Percentiles rank a stretch among this genome's conserved stretches.
These are phyloP conservation scores for Cladophialophora immunda DNA, from an alignment of 2,329 filamentous ascomycete species.

Conservation along the genomic window DNA sequence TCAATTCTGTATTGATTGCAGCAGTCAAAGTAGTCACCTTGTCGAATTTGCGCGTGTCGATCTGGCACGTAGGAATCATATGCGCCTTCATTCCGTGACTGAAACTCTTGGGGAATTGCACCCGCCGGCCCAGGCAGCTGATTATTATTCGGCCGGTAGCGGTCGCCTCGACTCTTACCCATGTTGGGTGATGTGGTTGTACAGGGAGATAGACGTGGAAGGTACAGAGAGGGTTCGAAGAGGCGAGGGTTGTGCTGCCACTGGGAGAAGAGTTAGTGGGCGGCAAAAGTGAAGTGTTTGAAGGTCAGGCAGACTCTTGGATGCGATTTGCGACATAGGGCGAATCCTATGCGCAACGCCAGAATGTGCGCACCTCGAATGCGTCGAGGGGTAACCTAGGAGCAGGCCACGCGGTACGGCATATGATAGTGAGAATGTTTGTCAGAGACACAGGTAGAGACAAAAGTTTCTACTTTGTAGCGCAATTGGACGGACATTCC, in stretches of 20 bases:
- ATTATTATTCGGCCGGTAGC: constrained; percentile 9
- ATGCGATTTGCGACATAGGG: constrained; percentile 20
- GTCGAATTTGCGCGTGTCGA: constrained; percentile 16
- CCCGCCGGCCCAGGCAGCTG: background rate
- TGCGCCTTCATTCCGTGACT: background rate
- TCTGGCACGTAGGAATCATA: constrained; percentile 9
- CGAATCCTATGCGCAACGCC: constrained; percentile 14
- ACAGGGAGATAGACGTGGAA: background rate
- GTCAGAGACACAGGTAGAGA: constrained; percentile 7
- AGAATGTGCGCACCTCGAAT: constrained; percentile 17
- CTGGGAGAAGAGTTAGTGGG: constrained; percentile 37
- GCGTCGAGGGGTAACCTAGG: background rate
- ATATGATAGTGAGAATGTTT: background rate
- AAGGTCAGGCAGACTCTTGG: constrained; percentile 37
- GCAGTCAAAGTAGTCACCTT: constrained; percentile 39
- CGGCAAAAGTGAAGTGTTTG: constrained; percentile 11
- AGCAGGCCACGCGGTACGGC: background rate
- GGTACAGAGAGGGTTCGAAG: constrained; percentile 12
- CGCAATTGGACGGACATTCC: background rate
- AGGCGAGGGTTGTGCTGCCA: constrained; percentile 27
- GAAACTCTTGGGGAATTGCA: background rate
- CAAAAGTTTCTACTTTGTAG: background rate
- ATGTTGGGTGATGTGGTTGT: constrained; percentile 13
- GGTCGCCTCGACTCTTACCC: constrained; percentile 8
- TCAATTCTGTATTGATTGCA: constrained; percentile 33